Base-by-base conservation (phyloP, 768 basidiomycete genomes). In the Mrakia gelida region DNA sequence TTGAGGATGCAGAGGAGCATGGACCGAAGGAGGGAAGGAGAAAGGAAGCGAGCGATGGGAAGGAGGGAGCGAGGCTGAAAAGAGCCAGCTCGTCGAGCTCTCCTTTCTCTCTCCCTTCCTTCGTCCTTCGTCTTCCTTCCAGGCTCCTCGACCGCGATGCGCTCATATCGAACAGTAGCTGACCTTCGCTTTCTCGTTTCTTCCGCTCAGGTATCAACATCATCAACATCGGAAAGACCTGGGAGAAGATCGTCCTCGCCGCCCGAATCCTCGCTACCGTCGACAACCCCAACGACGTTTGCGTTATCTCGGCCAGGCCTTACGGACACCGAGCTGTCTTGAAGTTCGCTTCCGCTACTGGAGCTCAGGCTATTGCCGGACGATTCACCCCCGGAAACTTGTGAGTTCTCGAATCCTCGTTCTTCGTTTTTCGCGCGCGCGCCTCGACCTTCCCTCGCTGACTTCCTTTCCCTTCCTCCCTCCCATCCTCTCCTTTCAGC, bases 281-380 rank as follows among this genome's bases (percentile, higher is more conserved):
- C 83, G 95, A 98, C 86, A 98, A 98, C 89, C 96, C 96, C 80
- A 92, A 92, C 86, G 96, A 99, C 86, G 90, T 99, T 83, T 94
- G 92, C 86, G 97, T 96, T 84, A 98, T 98, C 87, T 95, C 95
- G 80, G 95, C 97, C 75, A 93, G 97, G 81, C 93, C 95, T 71
- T 99, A 98, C 87, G 97, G 97, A 80, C 97, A 99, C 88, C 94
- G 97, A 85, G 97, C 94, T 75, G 97, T 99, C 86, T 91, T 99
- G 87, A 99, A 99, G 88, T 98, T 89, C 86, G 96, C 95, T 79
- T 90, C 94, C 84, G 95, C 95, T 89, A 98, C 95, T 80, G 97
- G 97, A 81, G 97, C 96, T 68, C 93, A 96, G 85, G 94, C 97
- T 80, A 98, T 99, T 84, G 97, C 97, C 78, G 97, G 97, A 83